Evolutionary conservation across 805 yeast genomes (phyloP), one percentile per base, ranked within the genome.

Genomic region (Blastobotrys chiropterorum): DNA sequence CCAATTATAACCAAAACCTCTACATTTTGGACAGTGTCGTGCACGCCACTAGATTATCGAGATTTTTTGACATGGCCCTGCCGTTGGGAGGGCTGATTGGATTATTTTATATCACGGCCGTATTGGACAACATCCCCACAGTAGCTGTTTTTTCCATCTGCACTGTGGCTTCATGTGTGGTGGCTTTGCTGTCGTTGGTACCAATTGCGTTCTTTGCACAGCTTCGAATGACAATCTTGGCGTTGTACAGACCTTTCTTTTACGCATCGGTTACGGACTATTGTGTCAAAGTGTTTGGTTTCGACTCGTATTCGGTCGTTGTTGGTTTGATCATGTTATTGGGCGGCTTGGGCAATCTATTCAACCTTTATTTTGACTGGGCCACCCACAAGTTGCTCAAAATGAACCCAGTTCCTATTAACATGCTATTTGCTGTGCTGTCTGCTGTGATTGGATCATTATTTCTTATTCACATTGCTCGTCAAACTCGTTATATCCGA

Each of bases 261-360:
- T 92, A 90, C 68, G 90, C 98, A 1, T 87, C 95, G 1, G 88
- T 90, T 4, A 86, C 96, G 1, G 97, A 92, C 67, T 89, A 83
- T 66, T 80, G 90, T 62, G 95, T 96, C 26, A 90, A 90, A 65
- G 92, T 90, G 31, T 90, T 92, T 71, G 98, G 98, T 0, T 90
- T 86, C 67, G 83, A 81, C 51, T 89, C 95, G 0, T 90, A 92
- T 69, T 97, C 97, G 38, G 86, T 90, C 1, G 83, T 92, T 4
- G 92, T 92, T 64, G 98, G 98, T 0, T 70, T 90, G 16, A 76
- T 90, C 61, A 88, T 90, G 62, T 83, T 90, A 53, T 72, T 86
- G 54, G 81, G 95, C 14, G 97, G 97, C 3, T 54, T 85, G n/a
- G 79, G 84, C 67, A 90, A 90, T 67, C 72, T 88, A 59, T 62